A percentile compares a stretch with the other conserved stretches of the same genome.
These are phyloP conservation scores for Dichotomocladium elegans DNA, from an alignment of 371 early-diverging fungal species.

Conservation along the genomic window DNA sequence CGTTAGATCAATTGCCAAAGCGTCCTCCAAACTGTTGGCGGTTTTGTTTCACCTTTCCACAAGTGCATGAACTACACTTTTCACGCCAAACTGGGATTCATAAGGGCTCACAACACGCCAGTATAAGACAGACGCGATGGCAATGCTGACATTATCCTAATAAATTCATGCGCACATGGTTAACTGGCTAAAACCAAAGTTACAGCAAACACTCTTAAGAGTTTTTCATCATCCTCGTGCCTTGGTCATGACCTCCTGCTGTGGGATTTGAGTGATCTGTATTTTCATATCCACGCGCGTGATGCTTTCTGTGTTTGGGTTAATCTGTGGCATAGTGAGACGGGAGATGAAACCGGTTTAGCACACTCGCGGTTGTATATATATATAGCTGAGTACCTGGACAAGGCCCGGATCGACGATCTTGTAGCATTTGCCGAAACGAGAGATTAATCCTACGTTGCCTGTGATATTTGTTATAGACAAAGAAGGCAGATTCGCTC, in stretches of 20 bases:
- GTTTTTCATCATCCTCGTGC: too few species aligned
- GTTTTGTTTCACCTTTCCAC: constrained; percentile 61
- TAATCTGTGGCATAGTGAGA: constrained; percentile 40
- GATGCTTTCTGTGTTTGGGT: constrained; percentile 70
- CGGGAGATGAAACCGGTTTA: too few species aligned
- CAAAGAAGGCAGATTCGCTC: not conserved
- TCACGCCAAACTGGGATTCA: constrained; percentile 72
- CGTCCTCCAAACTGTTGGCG: too few species aligned
- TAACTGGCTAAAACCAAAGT: not conserved
- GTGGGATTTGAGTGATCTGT: constrained; percentile 69
- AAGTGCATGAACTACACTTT: constrained; percentile 71
- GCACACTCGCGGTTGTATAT: not conserved
- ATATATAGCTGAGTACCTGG: constrained; percentile 12
- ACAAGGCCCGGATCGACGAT: constrained; percentile 87
- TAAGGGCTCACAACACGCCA: constrained; percentile 84
- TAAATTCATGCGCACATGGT: not conserved
- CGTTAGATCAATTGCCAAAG: too few species aligned
- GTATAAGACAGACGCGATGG: constrained; percentile 83
- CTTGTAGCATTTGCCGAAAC: constrained; percentile 84
- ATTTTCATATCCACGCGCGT: constrained; percentile 67
- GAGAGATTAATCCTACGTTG: constrained; percentile 68
- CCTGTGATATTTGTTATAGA: constrained; percentile 28
- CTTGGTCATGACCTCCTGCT: constrained; percentile 82
- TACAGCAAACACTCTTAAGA: not conserved
- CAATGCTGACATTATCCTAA: constrained; percentile 76